Percentiles rank a stretch among this genome's conserved stretches.
phyloP scores from a whole-genome alignment of 2,329 filamentous ascomycete species.

The Thelonectria olida region DNA sequence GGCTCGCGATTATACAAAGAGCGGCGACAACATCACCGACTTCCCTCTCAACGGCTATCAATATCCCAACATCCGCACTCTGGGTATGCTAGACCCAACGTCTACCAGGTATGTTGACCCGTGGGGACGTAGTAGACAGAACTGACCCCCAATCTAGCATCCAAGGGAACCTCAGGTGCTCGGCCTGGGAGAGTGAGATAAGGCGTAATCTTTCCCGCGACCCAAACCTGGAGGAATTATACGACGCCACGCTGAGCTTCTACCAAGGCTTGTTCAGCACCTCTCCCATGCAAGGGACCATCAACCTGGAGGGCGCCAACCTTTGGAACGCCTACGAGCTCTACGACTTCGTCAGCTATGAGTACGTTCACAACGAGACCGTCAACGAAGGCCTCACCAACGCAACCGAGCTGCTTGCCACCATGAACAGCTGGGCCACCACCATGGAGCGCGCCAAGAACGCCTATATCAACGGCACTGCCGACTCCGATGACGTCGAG shows the following conservation, averaged over 20 bases:
- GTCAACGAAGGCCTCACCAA: slow-evolving; percentile 49
- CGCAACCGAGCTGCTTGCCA: slow-evolving; percentile 46
- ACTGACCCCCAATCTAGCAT: slow-evolving; percentile 41
- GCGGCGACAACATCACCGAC: slow-evolving; percentile 58
- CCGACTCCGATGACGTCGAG: slow-evolving; percentile 47
- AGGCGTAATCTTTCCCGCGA: slow-evolving; percentile 38
- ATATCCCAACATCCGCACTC: slow-evolving; percentile 72
- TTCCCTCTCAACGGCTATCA: slow-evolving; percentile 83
- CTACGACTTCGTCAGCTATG: slow-evolving; percentile 66
- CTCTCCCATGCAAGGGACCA: slow-evolving; percentile 48
- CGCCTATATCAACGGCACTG: slow-evolving; percentile 62
- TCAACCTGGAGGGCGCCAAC: slow-evolving; percentile 47
- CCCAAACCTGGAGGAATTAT: slow-evolving; percentile 33
- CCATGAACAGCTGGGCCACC: slow-evolving; percentile 71
- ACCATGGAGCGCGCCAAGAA: slow-evolving; percentile 68
- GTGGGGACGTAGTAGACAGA: not conserved
- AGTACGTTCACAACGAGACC: slow-evolving; percentile 60
- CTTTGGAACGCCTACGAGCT: slow-evolving; percentile 61
- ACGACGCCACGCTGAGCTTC: slow-evolving; percentile 46
- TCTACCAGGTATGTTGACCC: slow-evolving; percentile 55
- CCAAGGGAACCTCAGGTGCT: slow-evolving; percentile 51
- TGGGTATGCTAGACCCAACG: slow-evolving; percentile 55
- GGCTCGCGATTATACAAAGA: slow-evolving; percentile 49
- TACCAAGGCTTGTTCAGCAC: slow-evolving; percentile 55
- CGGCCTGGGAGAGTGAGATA: slow-evolving; percentile 47